Evolutionary conservation across 441 rosid genomes (phyloP).

Genomic region (Populus hybrid): DNA sequence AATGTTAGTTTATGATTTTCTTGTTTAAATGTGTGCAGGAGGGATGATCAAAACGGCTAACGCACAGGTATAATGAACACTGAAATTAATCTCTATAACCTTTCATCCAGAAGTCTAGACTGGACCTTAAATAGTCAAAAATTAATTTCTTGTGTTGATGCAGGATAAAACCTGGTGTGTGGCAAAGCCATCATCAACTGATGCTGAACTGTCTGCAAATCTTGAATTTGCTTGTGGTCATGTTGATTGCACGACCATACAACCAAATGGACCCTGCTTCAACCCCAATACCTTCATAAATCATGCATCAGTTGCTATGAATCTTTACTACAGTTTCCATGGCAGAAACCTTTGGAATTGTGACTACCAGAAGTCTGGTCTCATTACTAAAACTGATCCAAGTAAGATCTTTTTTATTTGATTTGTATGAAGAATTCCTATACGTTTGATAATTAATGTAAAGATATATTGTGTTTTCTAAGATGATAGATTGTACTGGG

Average conservation of each 20-base stretch:
- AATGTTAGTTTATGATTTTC: background rate
- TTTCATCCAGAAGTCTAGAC: background rate
- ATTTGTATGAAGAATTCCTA: background rate
- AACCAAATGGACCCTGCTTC: constrained; percentile 32
- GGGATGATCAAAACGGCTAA: constrained; percentile 14
- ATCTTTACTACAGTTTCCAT: constrained; percentile 32
- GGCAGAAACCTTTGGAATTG: constrained; percentile 29
- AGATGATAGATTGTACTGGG: too few relatives aligned
- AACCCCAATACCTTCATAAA: constrained; percentile 26
- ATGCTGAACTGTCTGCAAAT: constrained; percentile 25
- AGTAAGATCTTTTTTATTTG: constrained; percentile 11
- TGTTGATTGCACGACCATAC: constrained; percentile 21
- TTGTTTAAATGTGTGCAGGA: constrained; percentile 12
- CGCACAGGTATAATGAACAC: constrained; percentile 17
- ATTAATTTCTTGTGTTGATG: background rate
- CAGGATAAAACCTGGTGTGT: constrained; percentile 42
- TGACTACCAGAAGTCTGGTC: constrained; percentile 28
- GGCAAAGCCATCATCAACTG: constrained; percentile 40
- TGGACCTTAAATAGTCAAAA: background rate
- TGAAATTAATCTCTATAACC: too few relatives aligned
- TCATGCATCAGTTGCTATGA: constrained; percentile 43
- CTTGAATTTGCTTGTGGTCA: constrained; percentile 32
- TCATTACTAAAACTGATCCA: constrained; percentile 33
- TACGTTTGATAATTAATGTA: too few relatives aligned
- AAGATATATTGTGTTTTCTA: too few relatives aligned